Base-by-base conservation (phyloP, 768 basidiomycete genomes). In the Leucocoprinus sp. region DNA sequence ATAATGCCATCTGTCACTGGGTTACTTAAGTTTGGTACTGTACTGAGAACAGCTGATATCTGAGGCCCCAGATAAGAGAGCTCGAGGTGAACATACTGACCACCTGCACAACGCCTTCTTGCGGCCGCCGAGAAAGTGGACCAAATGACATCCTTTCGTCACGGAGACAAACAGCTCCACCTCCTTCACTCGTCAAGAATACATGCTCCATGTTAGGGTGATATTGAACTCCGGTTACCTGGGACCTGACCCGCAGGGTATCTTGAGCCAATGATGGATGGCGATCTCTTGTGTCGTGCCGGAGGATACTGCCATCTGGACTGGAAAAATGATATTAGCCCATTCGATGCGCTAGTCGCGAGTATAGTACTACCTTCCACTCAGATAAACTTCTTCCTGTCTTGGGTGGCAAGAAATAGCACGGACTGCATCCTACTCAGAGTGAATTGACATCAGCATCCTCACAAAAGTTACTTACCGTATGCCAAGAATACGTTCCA, bases 71-170 rank as follows among this genome's bases (percentile, higher is more conserved):
- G 2, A 12, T 37, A 41, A 26, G 14, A 23, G 11, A 14, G 41
- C 22, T 12, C 12, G 43, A 14, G 5, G n/a, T 22, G 18, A 15
- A 36, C 22, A 38, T 34, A 54, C 66, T 46, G 45, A 80, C 80
- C 43, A 50, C 68, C 46, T 72, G 72, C 6, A 85, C 76, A 1
- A 82, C 64, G 0, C 84, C 83, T 9, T 72, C 59, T 14, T 66
- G 59, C 2, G 71, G 66, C 27, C 77, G 60, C 8, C 58, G 59
- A 14, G 60, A 59, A 15, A 60, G 53, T 35, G 78, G 68, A 15
- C 81, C 80, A 59, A 87, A 89, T 0, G 82, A 75, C 82, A 86
- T 87, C 9, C 86, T 69, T 12, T 65, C 63, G 59, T 90, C 86
- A 12, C 83, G 75, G 46, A 90, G 73, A 52, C 71, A 77, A 2